These are phyloP conservation scores for Spergularia azorica DNA, from an alignment of 179 eudicot genomes.

Conservation along the genomic window DNA sequence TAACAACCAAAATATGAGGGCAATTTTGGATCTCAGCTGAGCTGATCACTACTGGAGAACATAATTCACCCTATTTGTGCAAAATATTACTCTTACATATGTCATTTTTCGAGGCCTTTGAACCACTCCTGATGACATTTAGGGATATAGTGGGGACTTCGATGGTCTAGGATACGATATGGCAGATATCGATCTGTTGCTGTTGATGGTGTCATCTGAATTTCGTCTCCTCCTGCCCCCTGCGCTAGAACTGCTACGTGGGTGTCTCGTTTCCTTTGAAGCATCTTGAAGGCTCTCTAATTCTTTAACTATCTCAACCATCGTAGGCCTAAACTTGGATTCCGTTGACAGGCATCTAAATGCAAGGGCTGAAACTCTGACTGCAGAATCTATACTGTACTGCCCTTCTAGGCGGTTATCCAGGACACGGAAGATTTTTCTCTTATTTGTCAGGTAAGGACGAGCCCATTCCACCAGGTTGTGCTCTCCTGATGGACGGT, in stretches of 20 bases:
- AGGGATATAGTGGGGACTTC: constrained; percentile 40
- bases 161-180: constrained; percentile 62
- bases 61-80: constrained; percentile 13
- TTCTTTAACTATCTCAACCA: constrained; percentile 44
- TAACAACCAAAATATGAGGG: constrained; percentile 25
- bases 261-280: constrained; percentile 36
- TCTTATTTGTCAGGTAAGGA: constrained; percentile 75
- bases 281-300: constrained; percentile 49
- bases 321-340: constrained; percentile 43
- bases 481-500: constrained; percentile 85
- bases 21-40: constrained; percentile 11
- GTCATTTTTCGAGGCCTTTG: background rate
- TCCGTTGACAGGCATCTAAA: constrained; percentile 44
- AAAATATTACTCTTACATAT: background rate
- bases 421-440: constrained; percentile 67
- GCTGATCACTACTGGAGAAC: constrained; percentile 1
- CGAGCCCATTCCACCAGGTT: constrained; percentile 90
- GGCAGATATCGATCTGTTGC: constrained; percentile 26
- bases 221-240: constrained; percentile 51
- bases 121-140: constrained; percentile 2
- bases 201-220: constrained; percentile 30
- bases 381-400: constrained; percentile 65
- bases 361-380: constrained; percentile 61
- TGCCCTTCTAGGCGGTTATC: constrained; percentile 92
- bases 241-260: constrained; percentile 26